Evolutionary conservation across 139 green algal genomes (phyloP).

Genomic region (Chlamydomonas applanata): DNA sequence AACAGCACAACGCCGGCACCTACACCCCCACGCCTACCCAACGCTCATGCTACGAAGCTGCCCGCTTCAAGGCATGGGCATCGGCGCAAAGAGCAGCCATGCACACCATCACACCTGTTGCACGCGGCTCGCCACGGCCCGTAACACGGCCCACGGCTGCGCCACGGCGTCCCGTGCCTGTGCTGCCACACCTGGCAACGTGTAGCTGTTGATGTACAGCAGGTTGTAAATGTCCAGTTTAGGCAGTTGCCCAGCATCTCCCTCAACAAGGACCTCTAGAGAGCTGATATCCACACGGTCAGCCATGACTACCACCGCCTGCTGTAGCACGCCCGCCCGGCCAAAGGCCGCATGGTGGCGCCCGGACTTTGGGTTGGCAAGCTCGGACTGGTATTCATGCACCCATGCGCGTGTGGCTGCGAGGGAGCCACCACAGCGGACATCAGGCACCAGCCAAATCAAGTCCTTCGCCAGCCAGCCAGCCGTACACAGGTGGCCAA

Average conservation of each 20-base stretch:
- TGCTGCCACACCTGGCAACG: background rate
- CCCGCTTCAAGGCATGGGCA: too few species aligned
- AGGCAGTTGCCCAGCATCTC: conserved; percentile 63
- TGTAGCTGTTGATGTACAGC: conserved; percentile 16
- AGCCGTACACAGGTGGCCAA: background rate
- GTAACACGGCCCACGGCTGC: background rate
- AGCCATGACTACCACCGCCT: conserved; percentile 70
- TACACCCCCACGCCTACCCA: too few species aligned
- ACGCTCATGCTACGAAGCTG: too few species aligned
- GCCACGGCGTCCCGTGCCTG: background rate
- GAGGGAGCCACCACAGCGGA: conserved; percentile 35
- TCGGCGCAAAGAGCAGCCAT: too few species aligned
- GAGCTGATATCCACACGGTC: conserved; percentile 12
- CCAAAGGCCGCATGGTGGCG: conserved; percentile 8
- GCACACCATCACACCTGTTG: too few species aligned
- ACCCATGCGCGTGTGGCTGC: conserved; percentile 49
- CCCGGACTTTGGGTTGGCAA: background rate
- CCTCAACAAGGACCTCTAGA: conserved; percentile 55
- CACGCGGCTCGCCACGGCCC: background rate
- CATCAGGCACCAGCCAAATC: conserved; percentile 66
- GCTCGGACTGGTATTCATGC: conserved; percentile 32
- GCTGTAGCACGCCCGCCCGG: conserved; percentile 57
- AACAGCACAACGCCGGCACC: too few species aligned
- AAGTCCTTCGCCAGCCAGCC: conserved; percentile 72
- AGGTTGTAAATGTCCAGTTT: conserved; percentile 78